Evolutionary conservation across 2,329 filamentous ascomycete species (phyloP).

Genomic region (Diaporthe sp.): DNA sequence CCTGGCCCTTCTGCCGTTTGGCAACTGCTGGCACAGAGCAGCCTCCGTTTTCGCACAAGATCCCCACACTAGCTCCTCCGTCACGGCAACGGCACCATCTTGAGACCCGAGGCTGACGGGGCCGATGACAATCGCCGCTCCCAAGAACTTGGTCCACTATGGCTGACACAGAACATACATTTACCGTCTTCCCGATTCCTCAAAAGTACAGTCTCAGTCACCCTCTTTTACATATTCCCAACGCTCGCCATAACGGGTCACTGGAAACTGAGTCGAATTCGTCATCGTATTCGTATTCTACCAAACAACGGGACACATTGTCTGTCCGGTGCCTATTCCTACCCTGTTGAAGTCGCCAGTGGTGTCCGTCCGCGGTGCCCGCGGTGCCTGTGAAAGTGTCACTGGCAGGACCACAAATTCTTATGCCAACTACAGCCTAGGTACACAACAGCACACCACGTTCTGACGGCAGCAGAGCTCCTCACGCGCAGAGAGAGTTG

Average conservation of each 20-base stretch:
- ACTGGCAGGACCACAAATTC: not conserved
- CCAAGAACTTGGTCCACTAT: not conserved
- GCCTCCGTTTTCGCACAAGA: slow-evolving; percentile 20
- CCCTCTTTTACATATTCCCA: not conserved
- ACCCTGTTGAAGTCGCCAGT: not conserved
- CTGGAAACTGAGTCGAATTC: not conserved
- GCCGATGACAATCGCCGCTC: slow-evolving; percentile 26
- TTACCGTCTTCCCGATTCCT: not conserved
- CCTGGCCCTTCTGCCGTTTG: no score
- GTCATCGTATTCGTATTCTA: slow-evolving; percentile 17
- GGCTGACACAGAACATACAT: not conserved
- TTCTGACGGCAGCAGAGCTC: not conserved
- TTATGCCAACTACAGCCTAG: not conserved
- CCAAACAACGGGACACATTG: not conserved
- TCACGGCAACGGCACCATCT: slow-evolving; percentile 28
- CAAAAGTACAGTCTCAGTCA: not conserved
- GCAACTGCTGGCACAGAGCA: not conserved
- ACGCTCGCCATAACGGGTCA: not conserved
- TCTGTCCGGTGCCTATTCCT: not conserved
- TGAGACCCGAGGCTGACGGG: slow-evolving; percentile 23
- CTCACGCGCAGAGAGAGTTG: not conserved
- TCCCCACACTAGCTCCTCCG: slow-evolving; percentile 33
- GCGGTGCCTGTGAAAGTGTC: not conserved
- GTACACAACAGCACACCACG: not conserved
- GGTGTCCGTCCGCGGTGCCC: no score